phyloP scores from a whole-genome alignment of 441 rosid genomes.

The Hypseocharis bilobata region DNA sequence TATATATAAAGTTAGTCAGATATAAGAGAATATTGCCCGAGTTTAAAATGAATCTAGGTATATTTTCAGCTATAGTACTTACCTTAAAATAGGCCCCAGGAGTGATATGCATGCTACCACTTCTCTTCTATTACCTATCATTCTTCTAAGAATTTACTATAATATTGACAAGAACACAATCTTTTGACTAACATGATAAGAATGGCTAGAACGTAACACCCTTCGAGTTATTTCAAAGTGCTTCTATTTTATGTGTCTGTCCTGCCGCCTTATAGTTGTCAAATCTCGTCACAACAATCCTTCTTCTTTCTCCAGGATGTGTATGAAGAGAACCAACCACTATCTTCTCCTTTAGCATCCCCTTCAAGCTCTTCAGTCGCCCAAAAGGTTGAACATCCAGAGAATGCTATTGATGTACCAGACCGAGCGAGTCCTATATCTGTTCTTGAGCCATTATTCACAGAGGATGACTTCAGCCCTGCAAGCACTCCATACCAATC shows the following conservation, averaged over 20 bases:
- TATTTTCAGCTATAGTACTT: no score
- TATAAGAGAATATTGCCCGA: background rate
- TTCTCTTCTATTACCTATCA: background rate
- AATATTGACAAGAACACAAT: background rate
- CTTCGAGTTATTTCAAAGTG: background rate
- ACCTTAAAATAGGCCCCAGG: no score
- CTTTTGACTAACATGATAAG: background rate
- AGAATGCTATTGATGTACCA: conserved; percentile 29
- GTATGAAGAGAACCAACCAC: conserved; percentile 25
- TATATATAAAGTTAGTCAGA: background rate
- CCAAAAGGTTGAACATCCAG: conserved; percentile 40
- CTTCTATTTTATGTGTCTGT: no score
- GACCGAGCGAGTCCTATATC: conserved; percentile 81
- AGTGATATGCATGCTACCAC: background rate
- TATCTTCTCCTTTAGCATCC: conserved; percentile 41
- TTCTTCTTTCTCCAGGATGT: conserved; percentile 38
- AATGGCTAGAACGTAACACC: background rate
- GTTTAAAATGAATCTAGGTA: background rate
- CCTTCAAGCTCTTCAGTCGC: conserved; percentile 37
- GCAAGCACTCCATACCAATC: conserved; percentile 40
- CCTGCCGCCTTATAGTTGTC: no score
- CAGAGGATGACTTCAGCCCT: conserved; percentile 70
- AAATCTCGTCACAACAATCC: conserved; percentile 1
- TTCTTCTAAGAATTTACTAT: background rate
- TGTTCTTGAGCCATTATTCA: conserved; percentile 66